Conservation (phyloP, 2,329 filamentous ascomycete genomes). For the Phialocephala subalpina region DNA sequence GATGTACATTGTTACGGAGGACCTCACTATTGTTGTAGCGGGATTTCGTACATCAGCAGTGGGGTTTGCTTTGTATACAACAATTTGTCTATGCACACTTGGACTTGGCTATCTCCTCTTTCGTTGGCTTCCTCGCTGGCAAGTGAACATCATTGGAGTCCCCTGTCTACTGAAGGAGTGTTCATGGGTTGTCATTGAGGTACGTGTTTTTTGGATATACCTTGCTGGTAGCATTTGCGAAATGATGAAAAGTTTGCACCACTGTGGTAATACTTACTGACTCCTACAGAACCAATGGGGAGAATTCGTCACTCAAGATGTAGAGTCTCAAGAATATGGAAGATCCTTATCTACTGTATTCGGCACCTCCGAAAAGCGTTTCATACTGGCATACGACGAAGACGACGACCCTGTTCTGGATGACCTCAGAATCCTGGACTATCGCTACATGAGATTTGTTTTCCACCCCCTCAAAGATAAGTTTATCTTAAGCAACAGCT, state of each 20-base stretch:
- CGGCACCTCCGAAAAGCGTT: slow-evolving; percentile 69
- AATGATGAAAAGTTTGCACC: background rate
- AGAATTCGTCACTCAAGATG: slow-evolving; percentile 80
- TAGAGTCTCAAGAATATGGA: slow-evolving; percentile 63
- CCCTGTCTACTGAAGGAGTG: slow-evolving; percentile 75
- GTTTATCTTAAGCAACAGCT: slow-evolving; percentile 85
- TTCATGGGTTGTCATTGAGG: slow-evolving; percentile 92
- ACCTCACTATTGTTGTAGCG: slow-evolving; percentile 91
- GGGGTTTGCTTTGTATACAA: slow-evolving; percentile 74
- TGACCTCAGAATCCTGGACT: slow-evolving; percentile 81
- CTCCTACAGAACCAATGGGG: slow-evolving; percentile 86
- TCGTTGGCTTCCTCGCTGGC: slow-evolving; percentile 90
- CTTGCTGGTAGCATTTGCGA: background rate
- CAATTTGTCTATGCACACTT: slow-evolving; percentile 74
- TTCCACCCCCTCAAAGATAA: slow-evolving; percentile 90
- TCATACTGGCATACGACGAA: slow-evolving; percentile 67
- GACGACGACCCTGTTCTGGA: slow-evolving; percentile 81
- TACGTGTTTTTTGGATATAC: slow-evolving; percentile 46
- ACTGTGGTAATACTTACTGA: slow-evolving; percentile 32
- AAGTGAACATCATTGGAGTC: slow-evolving; percentile 77
- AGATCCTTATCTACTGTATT: slow-evolving; percentile 70
- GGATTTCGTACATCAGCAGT: slow-evolving; percentile 82
- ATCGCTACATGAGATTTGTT: slow-evolving; percentile 92
- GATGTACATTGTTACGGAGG: slow-evolving; percentile 91
- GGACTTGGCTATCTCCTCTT: slow-evolving; percentile 86